These are phyloP conservation scores for Fomes fomentarius DNA, from an alignment of 1,284 basidiomycete genomes.

Conservation along the genomic window DNA sequence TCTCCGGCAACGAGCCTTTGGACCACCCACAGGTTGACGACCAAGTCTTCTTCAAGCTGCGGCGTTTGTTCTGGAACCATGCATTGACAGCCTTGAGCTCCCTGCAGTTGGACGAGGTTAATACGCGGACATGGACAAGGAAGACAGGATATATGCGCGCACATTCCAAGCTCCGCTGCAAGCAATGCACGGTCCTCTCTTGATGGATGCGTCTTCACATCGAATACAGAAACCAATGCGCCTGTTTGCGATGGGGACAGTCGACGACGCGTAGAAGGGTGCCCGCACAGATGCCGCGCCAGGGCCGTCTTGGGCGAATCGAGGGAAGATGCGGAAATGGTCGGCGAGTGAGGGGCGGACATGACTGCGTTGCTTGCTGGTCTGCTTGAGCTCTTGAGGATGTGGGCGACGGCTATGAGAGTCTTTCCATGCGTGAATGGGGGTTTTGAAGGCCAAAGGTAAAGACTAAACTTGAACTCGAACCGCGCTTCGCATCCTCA, in stretches of 20 bases:
- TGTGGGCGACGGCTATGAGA: slow-evolving; percentile 12
- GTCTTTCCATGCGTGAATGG: slow-evolving; percentile 14
- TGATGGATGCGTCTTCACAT: slow-evolving; percentile 44
- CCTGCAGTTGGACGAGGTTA: slow-evolving; percentile 28
- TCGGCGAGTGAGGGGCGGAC: slow-evolving; percentile 18
- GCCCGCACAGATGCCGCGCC: slow-evolving; percentile 2
- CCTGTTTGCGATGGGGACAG: slow-evolving; percentile 42
- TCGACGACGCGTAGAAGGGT: slow-evolving; percentile 28
- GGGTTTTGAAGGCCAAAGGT: slow-evolving; percentile 2
- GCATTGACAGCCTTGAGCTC: slow-evolving; percentile 52
- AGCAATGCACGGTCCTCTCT: slow-evolving; percentile 46
- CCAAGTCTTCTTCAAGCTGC: slow-evolving; percentile 44
- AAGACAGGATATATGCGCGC: slow-evolving; percentile 19
- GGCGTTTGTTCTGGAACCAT: slow-evolving; percentile 56
- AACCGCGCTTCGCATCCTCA: slow-evolving; percentile 18
- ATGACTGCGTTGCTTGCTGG: not conserved
- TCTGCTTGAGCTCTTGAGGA: not conserved
- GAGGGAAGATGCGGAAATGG: slow-evolving; percentile 21
- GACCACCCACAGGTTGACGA: slow-evolving; percentile 30
- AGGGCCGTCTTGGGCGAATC: slow-evolving; percentile 15
- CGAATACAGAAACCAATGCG: slow-evolving; percentile 43
- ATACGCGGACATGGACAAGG: not conserved
- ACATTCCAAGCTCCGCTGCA: slow-evolving; percentile 47
- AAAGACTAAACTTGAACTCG: slow-evolving; percentile 17
- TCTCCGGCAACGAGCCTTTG: slow-evolving; percentile 32